Percentiles rank a stretch among this genome's conserved stretches.
Conservation (phyloP, 495 filamentous ascomycete species). For the Pyrenula massariospora region DNA sequence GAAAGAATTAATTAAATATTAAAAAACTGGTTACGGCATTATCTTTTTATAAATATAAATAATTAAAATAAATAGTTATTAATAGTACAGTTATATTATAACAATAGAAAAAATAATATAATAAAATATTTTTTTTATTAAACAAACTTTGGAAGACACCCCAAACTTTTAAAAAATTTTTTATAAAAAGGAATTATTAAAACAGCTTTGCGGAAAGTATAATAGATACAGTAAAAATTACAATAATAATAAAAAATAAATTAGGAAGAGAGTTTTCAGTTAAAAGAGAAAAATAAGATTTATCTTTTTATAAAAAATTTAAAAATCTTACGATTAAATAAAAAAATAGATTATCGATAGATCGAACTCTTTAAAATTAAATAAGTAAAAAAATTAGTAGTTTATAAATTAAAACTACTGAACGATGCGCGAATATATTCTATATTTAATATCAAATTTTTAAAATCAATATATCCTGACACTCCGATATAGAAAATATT, state of each 20-base stretch:
- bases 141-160: not conserved
- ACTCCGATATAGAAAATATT: not conserved
- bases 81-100: not conserved
- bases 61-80: not conserved
- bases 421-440: not conserved
- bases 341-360: not conserved
- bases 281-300: not conserved
- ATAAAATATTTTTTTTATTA: not conserved
- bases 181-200: not conserved
- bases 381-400: not conserved
- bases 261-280: not conserved
- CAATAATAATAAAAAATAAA: not conserved
- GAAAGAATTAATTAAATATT: not conserved
- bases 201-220: not conserved
- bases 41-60: not conserved
- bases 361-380: not conserved
- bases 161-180: not conserved
- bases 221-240: too few relatives aligned
- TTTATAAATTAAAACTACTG: not conserved
- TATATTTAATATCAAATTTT: not conserved
- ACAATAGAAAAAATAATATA: not conserved
- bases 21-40: not conserved
- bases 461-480: not conserved
- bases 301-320: slow-evolving; percentile 1
- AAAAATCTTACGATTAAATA: not conserved